Base-by-base conservation (phyloP, 2,329 filamentous ascomycete genomes). In the Boeremia lycopersici region DNA sequence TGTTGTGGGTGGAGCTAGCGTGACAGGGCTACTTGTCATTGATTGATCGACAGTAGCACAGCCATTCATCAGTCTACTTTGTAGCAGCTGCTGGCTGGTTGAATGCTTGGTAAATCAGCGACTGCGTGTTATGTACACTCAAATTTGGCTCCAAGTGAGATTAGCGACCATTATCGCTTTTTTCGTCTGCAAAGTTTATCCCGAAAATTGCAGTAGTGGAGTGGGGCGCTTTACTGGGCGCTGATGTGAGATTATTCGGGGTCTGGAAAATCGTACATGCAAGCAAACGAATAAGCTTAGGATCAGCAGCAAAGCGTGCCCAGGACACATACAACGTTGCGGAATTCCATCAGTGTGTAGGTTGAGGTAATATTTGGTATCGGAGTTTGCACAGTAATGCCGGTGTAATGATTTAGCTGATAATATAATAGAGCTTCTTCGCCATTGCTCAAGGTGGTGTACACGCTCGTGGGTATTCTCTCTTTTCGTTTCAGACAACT, bases 211-310 rank as follows among this genome's bases (percentile, higher is more conserved):
- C 39, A 11, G 11, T 28, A n/a, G 12, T 12, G 25, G 12, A 13
- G 30, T 41, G 31, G 13, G 25, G n/a, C 15, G 34, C 30, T 15
- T 9, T 17, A 15, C 31, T 13, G 31, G 25, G 31, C 23, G 46
- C 46, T 55, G 52, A 46, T 41, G 41, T 55, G 45, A 50, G 46
- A 50, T 34, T 41, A 5, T n/a, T n/a, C n/a, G 19, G 19, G 19
- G 19, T 23, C 19, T 15, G 35, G 35, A 6, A 7, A 6, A 6
- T 49, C 35, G 46, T 40, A 6, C 12, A 25, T 23, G 6, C 23
- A 39, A 5, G 15, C 7, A 25, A 12, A 1, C 7, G 26, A 17
- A 48, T 36, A 46, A 23, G 23, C n/a, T 25, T 51, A 10, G 40
- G n/a, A 40, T 40, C 40, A 49, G 34, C 3, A 48, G 19, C 29